Percentiles rank a stretch among this genome's conserved stretches.
phyloP scores from a whole-genome alignment of 2,329 filamentous ascomycete species.

The Colletotrichum magnum region DNA sequence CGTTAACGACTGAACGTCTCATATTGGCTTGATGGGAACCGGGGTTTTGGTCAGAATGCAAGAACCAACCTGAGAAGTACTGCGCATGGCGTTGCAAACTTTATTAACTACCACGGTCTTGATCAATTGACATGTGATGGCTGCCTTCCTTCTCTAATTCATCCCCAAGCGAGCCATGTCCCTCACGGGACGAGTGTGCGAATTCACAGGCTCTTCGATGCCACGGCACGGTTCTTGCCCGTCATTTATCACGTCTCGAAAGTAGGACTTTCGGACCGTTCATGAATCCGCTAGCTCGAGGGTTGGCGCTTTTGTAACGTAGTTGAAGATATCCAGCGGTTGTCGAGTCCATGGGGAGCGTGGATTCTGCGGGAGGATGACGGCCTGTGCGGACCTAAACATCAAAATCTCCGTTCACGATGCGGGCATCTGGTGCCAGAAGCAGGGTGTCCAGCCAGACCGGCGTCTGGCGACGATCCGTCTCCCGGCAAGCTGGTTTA shows the following conservation, averaged over 20 bases:
- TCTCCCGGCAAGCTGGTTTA: background rate
- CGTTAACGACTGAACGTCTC: too few species aligned
- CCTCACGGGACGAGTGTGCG: too few species aligned
- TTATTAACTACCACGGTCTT: too few species aligned
- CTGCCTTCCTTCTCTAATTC: too few species aligned
- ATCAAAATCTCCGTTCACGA: background rate
- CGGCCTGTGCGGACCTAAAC: background rate
- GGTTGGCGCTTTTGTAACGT: background rate
- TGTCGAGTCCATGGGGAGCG: constrained; percentile 5
- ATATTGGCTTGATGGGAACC: too few species aligned
- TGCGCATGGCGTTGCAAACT: too few species aligned
- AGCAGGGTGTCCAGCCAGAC: background rate
- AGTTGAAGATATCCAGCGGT: background rate
- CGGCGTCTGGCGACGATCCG: background rate
- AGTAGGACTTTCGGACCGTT: background rate
- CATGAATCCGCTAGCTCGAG: background rate
- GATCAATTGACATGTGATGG: too few species aligned
- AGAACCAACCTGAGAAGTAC: too few species aligned
- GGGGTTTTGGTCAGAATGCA: too few species aligned
- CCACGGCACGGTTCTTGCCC: too few species aligned
- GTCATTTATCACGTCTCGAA: background rate
- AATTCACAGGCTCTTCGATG: too few species aligned
- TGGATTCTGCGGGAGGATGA: constrained; percentile 6
- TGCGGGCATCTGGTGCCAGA: background rate
- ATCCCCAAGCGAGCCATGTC: too few species aligned